Conservation (phyloP, 192 early-diverging fungal species). For the Coemansia sp. region DNA sequence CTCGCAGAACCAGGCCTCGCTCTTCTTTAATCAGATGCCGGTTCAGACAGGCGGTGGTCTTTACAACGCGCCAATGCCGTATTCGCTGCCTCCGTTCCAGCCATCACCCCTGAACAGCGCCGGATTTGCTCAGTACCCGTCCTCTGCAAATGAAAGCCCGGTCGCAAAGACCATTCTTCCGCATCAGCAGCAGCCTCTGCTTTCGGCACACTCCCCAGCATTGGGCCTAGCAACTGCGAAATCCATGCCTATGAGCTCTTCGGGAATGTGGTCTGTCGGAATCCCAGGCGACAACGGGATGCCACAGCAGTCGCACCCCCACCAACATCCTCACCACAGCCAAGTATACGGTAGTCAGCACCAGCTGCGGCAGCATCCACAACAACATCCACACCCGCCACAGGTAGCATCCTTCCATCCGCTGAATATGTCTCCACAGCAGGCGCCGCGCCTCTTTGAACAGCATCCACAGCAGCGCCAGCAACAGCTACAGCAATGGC, state of each 20-base stretch:
- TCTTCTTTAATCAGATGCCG: slow-evolving; percentile 15
- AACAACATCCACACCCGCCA: neutral
- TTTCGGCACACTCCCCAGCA: slow-evolving; percentile 1
- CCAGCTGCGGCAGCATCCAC: neutral
- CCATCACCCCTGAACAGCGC: slow-evolving; percentile 13
- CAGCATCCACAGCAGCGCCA: slow-evolving; percentile 12
- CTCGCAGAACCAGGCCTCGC: slow-evolving; percentile 18
- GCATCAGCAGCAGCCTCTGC: neutral
- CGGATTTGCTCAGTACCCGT: slow-evolving; percentile 5
- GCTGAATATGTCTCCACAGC: slow-evolving; percentile 1
- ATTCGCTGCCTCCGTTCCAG: slow-evolving; percentile 28
- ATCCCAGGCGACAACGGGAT: neutral
- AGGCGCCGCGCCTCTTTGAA: neutral
- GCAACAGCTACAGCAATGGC: slow-evolving; percentile 13
- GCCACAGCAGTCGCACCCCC: neutral
- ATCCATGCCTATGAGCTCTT: neutral
- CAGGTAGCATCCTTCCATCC: neutral
- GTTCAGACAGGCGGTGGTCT: slow-evolving; percentile 8
- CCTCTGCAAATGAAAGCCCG: slow-evolving; percentile 14
- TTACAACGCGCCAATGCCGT: slow-evolving; percentile 13
- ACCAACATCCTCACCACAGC: slow-evolving; percentile 3
- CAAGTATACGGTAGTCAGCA: neutral
- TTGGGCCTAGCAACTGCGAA: neutral
- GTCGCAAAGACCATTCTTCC: slow-evolving; percentile 6
- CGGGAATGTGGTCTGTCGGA: slow-evolving; percentile 2